Conservation (phyloP, 305 asterid genomes). For the Ilex paraguariensis region DNA sequence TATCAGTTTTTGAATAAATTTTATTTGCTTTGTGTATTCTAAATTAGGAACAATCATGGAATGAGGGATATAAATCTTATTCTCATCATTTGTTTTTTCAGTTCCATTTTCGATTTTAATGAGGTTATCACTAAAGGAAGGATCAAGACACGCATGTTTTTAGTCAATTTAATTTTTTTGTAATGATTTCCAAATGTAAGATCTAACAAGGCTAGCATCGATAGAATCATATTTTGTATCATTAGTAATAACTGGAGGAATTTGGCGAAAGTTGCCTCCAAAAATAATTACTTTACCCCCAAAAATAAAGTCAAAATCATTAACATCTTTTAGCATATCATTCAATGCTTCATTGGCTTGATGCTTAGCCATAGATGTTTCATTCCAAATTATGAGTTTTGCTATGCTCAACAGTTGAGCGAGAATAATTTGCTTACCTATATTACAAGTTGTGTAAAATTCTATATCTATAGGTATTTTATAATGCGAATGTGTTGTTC, state of each 20-base stretch:
- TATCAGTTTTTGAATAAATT: no score
- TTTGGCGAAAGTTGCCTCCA: slow-evolving; percentile 2
- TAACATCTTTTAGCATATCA: neutral
- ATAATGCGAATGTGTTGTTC: no score
- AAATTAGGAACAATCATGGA: neutral
- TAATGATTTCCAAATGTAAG: neutral
- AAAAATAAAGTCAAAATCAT: neutral
- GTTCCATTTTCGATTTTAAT: neutral
- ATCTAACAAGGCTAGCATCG: neutral
- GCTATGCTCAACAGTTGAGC: neutral
- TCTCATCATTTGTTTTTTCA: neutral
- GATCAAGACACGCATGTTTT: slow-evolving; percentile 5
- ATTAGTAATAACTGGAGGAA: neutral
- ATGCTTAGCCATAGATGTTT: neutral
- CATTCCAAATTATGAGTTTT: neutral
- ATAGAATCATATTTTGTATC: neutral
- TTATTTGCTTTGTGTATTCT: no score
- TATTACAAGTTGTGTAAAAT: no score
- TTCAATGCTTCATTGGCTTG: neutral
- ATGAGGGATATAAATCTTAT: neutral
- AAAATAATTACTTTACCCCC: neutral
- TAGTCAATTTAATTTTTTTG: neutral
- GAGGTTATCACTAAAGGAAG: neutral
- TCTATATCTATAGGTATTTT: no score
- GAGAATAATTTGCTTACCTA: no score